Conservation (phyloP, 768 basidiomycete genomes). For the Lactifluus rugatus region DNA sequence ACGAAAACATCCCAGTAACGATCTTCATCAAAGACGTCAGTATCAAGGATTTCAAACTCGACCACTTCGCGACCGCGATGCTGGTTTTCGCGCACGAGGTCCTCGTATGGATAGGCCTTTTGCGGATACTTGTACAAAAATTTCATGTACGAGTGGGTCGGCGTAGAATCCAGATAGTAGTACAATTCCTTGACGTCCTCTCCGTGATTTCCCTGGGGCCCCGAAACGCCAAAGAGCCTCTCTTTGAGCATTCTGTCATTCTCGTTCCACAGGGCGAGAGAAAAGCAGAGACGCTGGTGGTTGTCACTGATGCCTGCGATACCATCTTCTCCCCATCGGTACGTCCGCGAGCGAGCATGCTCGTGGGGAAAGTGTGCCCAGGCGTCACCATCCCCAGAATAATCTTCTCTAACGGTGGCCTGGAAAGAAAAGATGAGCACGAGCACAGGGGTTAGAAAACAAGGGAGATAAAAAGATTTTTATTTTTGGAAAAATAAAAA, state of each 20-base stretch:
- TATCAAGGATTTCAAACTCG: constrained; percentile 92
- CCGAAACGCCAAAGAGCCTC: constrained; percentile 90
- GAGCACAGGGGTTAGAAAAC: too few relatives aligned
- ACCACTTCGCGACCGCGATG: constrained; percentile 74
- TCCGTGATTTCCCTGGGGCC: constrained; percentile 97
- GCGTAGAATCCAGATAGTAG: constrained; percentile 97
- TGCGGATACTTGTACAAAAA: constrained; percentile 99
- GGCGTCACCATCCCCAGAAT: constrained; percentile 91
- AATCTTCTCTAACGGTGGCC: constrained; percentile 98
- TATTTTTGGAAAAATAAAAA: not conserved
- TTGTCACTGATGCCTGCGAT: constrained; percentile 97
- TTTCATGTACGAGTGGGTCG: constrained; percentile 99
- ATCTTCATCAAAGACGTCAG: constrained; percentile 84
- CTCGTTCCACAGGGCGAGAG: constrained; percentile 89
- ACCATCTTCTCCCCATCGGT: constrained; percentile 99
- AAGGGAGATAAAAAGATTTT: too few relatives aligned
- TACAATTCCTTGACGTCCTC: constrained; percentile 99
- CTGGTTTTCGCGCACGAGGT: constrained; percentile 78
- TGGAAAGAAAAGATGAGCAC: constrained; percentile 26
- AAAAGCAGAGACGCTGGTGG: constrained; percentile 88
- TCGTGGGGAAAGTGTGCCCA: constrained; percentile 95
- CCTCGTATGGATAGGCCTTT: constrained; percentile 83
- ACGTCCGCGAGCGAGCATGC: constrained; percentile 86
- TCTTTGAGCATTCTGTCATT: constrained; percentile 94
- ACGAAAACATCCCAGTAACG: constrained; percentile 98